A percentile compares a stretch with the other conserved stretches of the same genome.
Conservation (phyloP, 1,284 basidiomycete genomes). For the Waitea zeae region DNA sequence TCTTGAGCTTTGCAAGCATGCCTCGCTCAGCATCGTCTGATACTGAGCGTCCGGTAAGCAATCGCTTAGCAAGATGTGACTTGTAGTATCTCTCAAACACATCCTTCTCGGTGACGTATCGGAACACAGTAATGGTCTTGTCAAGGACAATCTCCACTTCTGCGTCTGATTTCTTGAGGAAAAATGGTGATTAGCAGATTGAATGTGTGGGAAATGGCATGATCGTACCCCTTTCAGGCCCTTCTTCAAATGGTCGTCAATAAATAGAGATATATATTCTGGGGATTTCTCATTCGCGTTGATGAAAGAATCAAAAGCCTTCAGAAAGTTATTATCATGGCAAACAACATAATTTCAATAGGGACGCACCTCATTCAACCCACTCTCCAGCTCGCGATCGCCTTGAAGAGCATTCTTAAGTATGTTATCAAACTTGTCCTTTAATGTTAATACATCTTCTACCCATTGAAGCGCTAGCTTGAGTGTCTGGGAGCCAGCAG, state of each 20-base stretch:
- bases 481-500: slow-evolving; percentile 25
- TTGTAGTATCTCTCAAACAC: slow-evolving; percentile 99
- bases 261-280: slow-evolving; percentile 93
- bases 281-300: slow-evolving; percentile 81
- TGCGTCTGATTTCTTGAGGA: slow-evolving; percentile 72
- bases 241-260: slow-evolving; percentile 93
- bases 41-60: slow-evolving; percentile 75
- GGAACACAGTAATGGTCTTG: slow-evolving; percentile 92
- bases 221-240: slow-evolving; percentile 79
- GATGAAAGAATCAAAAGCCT: slow-evolving; percentile 91
- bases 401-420: slow-evolving; percentile 57
- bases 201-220: neutral
- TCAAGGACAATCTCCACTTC: slow-evolving; percentile 85
- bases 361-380: slow-evolving; percentile 65
- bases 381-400: slow-evolving; percentile 70
- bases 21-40: slow-evolving; percentile 96
- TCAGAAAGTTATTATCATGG: slow-evolving; percentile 1
- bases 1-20: slow-evolving; percentile 96
- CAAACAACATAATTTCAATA: neutral
- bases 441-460: slow-evolving; percentile 79
- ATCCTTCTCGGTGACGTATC: slow-evolving; percentile 92
- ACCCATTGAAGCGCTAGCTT: slow-evolving; percentile 82
- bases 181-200: slow-evolving; percentile 5
- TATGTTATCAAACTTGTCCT: slow-evolving; percentile 78
- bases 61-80: slow-evolving; percentile 82